Evolutionary conservation across 1,284 basidiomycete genomes (phyloP), one percentile per base, ranked within the genome.

Genomic region (Erythrobasidium hasegawianum): DNA sequence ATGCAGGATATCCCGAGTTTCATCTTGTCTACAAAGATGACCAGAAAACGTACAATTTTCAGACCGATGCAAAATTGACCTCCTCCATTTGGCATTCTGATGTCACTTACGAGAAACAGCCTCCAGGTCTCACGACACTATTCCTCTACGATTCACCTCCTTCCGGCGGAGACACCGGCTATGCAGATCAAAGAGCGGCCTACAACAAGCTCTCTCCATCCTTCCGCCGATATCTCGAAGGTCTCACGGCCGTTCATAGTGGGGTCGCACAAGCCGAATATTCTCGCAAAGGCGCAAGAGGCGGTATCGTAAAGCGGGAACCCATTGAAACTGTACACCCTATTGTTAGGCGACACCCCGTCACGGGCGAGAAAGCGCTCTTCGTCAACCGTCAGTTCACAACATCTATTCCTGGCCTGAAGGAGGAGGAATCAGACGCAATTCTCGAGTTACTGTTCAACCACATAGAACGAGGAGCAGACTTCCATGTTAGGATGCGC

Each of bases 341-440:
- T 2, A 60, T 77, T 38, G 72, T 75, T 10, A 58, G 87, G 64
- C 81, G 78, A 71, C 88, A 90, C 76, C 89, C 89, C 0, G 88
- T 90, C 50, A 90, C 89, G 0, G 87, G 87, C 29, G 85, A 88
- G 72, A 87, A 90, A 76, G 86, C 87, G 0, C 79, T 90, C 57
- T 90, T 87, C 76, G 87, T 90, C 70, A 89, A 89, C 78, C 81
- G 81, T 64, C 87, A 88, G 71, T 90, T 90, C 79, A 88, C 87
- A 4, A 81, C 83, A 24, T 10, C 26, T n/a, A 90, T 91, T 71
- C 83, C 89, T 26, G 88, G 86, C 26, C 81, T 90, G 66, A 90
- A 89, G 80, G 80, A 82, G 49, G 87, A 89, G 74, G 88, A 90
- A 74, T 87, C 85, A 52, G 86, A 88, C 85, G 71, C 74, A 7